A percentile compares a stretch with the other conserved stretches of the same genome.
Conservation (phyloP, 495 filamentous ascomycete species). For the Penicillium herquei region DNA sequence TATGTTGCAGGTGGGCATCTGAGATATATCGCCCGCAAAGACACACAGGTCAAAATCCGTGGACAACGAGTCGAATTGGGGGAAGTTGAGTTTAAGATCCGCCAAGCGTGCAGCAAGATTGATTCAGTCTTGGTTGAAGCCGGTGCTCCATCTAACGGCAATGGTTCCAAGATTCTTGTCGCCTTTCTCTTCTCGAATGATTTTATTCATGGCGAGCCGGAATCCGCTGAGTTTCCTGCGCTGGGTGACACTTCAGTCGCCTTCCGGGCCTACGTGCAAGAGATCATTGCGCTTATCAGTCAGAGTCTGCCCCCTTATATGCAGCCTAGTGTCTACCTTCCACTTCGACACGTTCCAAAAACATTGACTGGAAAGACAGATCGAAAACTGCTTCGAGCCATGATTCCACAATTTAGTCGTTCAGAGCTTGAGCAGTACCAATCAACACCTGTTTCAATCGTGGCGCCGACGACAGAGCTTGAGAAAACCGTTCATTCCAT, state of each 20-base stretch:
- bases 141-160: neutral
- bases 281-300: neutral
- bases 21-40: constrained; percentile 4
- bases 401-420: neutral
- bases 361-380: neutral
- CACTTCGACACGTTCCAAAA: neutral
- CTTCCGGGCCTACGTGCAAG: neutral
- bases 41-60: constrained; percentile 25
- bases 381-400: neutral
- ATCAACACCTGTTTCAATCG: neutral
- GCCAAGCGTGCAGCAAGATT: no score
- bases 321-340: neutral
- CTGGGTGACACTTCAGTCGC: neutral
- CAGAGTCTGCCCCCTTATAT: neutral
- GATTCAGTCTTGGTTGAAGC: constrained; percentile 1
- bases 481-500: neutral
- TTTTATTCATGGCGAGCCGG: neutral
- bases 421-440: neutral
- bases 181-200: neutral
- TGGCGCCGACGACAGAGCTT: neutral
- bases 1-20: constrained; percentile 9
- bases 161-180: neutral
- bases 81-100: constrained; percentile 30
- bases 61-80: constrained; percentile 38
- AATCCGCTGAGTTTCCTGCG: neutral